Conservation (phyloP, 2,329 filamentous ascomycete species). For the Fusarium albosuccineum region DNA sequence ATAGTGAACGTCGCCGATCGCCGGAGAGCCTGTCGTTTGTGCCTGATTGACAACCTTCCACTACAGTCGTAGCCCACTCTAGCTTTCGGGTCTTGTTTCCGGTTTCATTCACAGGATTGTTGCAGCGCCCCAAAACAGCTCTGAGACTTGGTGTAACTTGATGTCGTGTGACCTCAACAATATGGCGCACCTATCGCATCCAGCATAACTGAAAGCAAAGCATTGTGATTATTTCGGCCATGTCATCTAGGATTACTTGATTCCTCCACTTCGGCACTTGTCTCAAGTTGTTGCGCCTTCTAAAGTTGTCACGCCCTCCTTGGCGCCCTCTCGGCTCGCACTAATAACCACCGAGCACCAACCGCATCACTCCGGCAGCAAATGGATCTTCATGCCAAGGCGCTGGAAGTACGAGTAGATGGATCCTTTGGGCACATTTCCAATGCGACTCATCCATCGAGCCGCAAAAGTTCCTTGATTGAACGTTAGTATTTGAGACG, state of each 20-base stretch:
- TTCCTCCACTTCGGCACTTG: not conserved
- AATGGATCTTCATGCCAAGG: slow-evolving; percentile 33
- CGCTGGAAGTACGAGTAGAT: slow-evolving; percentile 42
- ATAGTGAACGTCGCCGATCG: slow-evolving; percentile 36
- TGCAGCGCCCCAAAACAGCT: not conserved
- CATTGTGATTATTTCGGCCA: no score
- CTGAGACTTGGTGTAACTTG: not conserved
- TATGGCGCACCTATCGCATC: not conserved
- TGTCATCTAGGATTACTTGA: no score
- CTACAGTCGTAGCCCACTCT: not conserved
- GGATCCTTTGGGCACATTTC: slow-evolving; percentile 28
- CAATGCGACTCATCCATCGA: slow-evolving; percentile 42
- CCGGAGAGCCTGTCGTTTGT: slow-evolving; percentile 22
- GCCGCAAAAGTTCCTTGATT: slow-evolving; percentile 39
- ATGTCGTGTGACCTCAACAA: not conserved
- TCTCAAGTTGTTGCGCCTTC: not conserved
- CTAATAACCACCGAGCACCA: not conserved
- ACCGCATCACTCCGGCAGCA: not conserved
- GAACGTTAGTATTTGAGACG: accelerated
- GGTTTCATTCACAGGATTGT: no score
- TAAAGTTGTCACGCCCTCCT: no score
- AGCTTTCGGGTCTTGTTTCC: no score
- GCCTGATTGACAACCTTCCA: not conserved
- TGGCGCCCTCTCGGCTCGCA: not conserved
- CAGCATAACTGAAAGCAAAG: no score